Percentiles rank a stretch among this genome's conserved stretches.
These are phyloP conservation scores for Lophiostoma macrostomum DNA, from an alignment of 495 filamentous ascomycete genomes.

Conservation along the genomic window DNA sequence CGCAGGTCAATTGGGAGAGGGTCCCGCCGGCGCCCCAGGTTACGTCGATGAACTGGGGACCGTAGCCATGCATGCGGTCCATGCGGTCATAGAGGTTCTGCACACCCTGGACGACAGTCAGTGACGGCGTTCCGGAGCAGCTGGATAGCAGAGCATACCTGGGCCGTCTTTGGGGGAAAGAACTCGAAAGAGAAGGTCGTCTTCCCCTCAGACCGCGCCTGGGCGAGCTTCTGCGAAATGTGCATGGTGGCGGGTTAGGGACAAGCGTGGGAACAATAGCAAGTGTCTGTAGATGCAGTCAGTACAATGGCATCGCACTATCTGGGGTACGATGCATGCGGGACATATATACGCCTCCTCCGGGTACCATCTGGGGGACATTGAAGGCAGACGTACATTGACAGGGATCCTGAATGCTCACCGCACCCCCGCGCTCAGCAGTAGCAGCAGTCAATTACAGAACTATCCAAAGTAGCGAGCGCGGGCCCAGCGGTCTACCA, in stretches of 20 bases:
- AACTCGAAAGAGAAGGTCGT: conserved; percentile 98
- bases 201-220: conserved; percentile 68
- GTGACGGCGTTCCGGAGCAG: no score
- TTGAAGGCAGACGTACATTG: no score
- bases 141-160: conserved; percentile 52
- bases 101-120: conserved; percentile 63
- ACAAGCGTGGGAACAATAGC: background rate
- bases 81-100: conserved; percentile 99
- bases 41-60: conserved; percentile 94
- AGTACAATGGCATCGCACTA: no score
- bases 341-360: no score
- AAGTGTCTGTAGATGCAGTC: background rate
- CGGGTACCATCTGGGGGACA: no score
- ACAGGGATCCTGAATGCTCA: conserved; percentile 2
- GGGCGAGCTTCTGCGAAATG: conserved; percentile 87
- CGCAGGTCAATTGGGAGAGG: conserved; percentile 85
- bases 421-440: conserved; percentile 1
- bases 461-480: conserved; percentile 46
- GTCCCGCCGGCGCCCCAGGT: conserved; percentile 98
- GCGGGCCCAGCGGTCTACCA: conserved; percentile 48
- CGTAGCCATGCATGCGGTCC: conserved; percentile 95
- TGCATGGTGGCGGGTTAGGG: conserved; percentile 57
- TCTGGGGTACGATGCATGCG: no score
- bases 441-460: background rate
- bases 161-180: conserved; percentile 98